Conservation (phyloP, 306 rosid genomes). For the cucumber (Cucumis sativus) region DNA sequence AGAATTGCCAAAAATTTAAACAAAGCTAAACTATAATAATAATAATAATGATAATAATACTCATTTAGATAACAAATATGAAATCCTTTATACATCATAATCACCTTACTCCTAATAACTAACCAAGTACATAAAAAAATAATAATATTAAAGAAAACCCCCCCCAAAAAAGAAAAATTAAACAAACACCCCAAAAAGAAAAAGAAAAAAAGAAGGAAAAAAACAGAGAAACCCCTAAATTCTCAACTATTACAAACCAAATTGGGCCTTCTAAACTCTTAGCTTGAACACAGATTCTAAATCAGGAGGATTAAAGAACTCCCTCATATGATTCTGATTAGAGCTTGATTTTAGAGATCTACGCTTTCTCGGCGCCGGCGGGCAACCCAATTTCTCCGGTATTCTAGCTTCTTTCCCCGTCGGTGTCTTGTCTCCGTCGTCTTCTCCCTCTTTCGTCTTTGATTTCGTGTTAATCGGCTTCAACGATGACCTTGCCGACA, state of each 20-base stretch:
- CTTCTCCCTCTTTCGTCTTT: slow-evolving; percentile 23
- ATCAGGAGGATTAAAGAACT: slow-evolving; percentile 75
- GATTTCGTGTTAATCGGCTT: slow-evolving; percentile 58
- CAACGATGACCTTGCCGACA: slow-evolving; percentile 41
- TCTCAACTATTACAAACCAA: slow-evolving; percentile 18
- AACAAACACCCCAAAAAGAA: background rate
- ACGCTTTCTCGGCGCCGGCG: slow-evolving; percentile 80
- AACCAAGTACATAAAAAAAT: background rate
- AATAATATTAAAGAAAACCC: background rate
- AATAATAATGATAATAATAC: background rate
- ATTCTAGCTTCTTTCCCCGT: slow-evolving; percentile 69
- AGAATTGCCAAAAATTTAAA: background rate
- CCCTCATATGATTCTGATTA: slow-evolving; percentile 33
- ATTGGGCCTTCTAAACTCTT: slow-evolving; percentile 43
- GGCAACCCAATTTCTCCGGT: slow-evolving; percentile 53
- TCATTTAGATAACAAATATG: slow-evolving; percentile 30
- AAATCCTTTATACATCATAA: slow-evolving; percentile 46
- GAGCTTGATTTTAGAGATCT: slow-evolving; percentile 38
- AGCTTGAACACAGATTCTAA: slow-evolving; percentile 80
- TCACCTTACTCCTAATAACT: slow-evolving; percentile 9
- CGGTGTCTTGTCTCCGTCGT: slow-evolving; percentile 46
- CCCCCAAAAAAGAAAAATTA: slow-evolving; percentile 20
- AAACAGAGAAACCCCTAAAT: slow-evolving; percentile 26
- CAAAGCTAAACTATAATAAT: slow-evolving; percentile 18
- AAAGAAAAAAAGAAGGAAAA: background rate